phyloP scores from a whole-genome alignment of 2,329 filamentous ascomycete species.

The Blastomyces percursus region DNA sequence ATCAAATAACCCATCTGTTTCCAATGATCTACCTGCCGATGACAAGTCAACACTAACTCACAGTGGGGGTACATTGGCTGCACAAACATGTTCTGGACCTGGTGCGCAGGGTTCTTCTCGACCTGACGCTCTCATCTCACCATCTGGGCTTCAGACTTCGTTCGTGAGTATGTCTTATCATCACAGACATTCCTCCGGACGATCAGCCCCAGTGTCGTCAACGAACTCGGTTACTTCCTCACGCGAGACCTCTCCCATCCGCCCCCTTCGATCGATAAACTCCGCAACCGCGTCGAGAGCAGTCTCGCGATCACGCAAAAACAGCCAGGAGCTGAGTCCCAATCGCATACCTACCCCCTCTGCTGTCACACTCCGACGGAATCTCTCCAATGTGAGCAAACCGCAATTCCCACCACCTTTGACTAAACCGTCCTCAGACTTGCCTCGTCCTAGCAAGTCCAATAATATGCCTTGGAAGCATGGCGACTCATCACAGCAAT shows the following conservation, averaged over 20 bases:
- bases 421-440: constrained; percentile 50
- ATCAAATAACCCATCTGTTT: not conserved
- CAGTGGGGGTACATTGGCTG: not conserved
- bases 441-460: constrained; percentile 55
- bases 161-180: constrained; percentile 4
- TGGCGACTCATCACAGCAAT: constrained; percentile 49
- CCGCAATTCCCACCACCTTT: constrained; percentile 53
- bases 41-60: not conserved
- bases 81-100: not conserved
- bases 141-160: not conserved
- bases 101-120: not conserved
- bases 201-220: constrained; percentile 28
- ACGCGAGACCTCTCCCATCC: constrained; percentile 39
- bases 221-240: constrained; percentile 39
- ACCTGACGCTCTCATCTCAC: not conserved
- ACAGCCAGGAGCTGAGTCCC: constrained; percentile 57
- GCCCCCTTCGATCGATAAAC: constrained; percentile 23
- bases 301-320: constrained; percentile 51
- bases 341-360: constrained; percentile 46
- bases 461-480: constrained; percentile 25
- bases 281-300: constrained; percentile 24
- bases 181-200: constrained; percentile 14
- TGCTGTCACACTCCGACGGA: constrained; percentile 53
- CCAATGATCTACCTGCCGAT: constrained; percentile 1
- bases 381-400: constrained; percentile 56